A percentile compares a stretch with the other conserved stretches of the same genome.
phyloP scores from a whole-genome alignment of 1,139 yeast species.

The Yamadazyma mexicana region DNA sequence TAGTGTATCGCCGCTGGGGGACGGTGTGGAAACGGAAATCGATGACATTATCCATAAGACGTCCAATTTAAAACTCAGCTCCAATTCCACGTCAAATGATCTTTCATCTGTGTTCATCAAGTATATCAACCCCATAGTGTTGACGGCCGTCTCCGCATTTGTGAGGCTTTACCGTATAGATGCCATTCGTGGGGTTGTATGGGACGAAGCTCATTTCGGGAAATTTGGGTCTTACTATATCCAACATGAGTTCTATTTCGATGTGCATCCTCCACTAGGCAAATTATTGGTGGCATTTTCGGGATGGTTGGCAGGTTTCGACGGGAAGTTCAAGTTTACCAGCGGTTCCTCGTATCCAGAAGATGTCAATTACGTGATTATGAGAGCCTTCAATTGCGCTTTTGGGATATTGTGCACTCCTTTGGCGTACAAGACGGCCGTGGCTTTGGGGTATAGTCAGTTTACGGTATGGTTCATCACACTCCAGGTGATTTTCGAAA shows the following conservation, averaged over 20 bases:
- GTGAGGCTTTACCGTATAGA: slow-evolving; percentile 71
- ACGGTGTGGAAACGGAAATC: slow-evolving; percentile 19
- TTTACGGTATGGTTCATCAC: slow-evolving; percentile 89
- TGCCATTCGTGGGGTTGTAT: slow-evolving; percentile 64
- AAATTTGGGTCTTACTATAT: slow-evolving; percentile 92
- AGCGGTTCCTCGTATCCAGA: slow-evolving; percentile 87
- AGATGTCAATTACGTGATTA: slow-evolving; percentile 78
- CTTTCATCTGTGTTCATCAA: slow-evolving; percentile 16
- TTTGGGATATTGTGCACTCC: slow-evolving; percentile 93
- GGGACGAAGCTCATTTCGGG: slow-evolving; percentile 89
- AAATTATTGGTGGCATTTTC: slow-evolving; percentile 95
- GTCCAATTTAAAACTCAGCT: slow-evolving; percentile 20
- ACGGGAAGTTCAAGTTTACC: slow-evolving; percentile 94
- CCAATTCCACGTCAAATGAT: slow-evolving; percentile 5
- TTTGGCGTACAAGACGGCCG: slow-evolving; percentile 87
- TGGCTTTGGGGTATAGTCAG: slow-evolving; percentile 77
- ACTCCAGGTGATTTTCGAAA: slow-evolving; percentile 82
- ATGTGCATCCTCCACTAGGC: slow-evolving; percentile 98
- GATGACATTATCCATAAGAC: slow-evolving; percentile 30
- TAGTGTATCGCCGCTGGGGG: not conserved
- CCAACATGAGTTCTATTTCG: slow-evolving; percentile 92
- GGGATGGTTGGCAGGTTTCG: slow-evolving; percentile 91
- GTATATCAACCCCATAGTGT: slow-evolving; percentile 31
- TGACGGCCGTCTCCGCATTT: slow-evolving; percentile 61
- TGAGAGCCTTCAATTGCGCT: slow-evolving; percentile 92